Percentiles rank a stretch among this genome's conserved stretches.
phyloP scores from a whole-genome alignment of 2,329 filamentous ascomycete species.

The Cladosporium sp. region DNA sequence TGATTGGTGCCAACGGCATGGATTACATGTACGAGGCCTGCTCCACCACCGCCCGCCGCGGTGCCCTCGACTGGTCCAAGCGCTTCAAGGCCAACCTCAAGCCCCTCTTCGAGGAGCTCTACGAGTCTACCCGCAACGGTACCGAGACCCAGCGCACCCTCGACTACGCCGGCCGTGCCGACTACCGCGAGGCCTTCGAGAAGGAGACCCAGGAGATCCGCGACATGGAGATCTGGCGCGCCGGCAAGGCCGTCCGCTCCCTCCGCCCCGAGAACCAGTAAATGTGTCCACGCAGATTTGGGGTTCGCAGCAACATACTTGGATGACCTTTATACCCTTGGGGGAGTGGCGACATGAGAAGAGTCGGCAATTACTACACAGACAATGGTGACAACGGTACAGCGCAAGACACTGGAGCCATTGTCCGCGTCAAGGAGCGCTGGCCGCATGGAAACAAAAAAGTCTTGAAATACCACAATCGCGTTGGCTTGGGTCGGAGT shows the following conservation, averaged over 20 bases:
- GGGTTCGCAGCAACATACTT: not conserved
- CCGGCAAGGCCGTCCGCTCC: slow-evolving; percentile 87
- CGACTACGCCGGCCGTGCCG: slow-evolving; percentile 91
- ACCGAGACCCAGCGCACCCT: slow-evolving; percentile 93
- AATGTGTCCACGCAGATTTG: slow-evolving; percentile 3
- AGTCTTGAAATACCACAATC: slow-evolving; percentile 11
- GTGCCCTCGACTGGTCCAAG: slow-evolving; percentile 97
- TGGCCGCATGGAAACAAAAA: slow-evolving; percentile 8
- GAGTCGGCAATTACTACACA: not conserved
- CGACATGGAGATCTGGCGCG: slow-evolving; percentile 96
- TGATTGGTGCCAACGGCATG: slow-evolving; percentile 97
- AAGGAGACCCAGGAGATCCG: slow-evolving; percentile 98
- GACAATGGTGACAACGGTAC: slow-evolving; percentile 11
- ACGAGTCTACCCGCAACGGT: slow-evolving; percentile 86
- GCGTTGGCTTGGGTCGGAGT: not conserved
- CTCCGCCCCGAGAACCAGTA: slow-evolving; percentile 36
- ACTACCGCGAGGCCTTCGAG: slow-evolving; percentile 98
- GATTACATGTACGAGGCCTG: slow-evolving; percentile 99
- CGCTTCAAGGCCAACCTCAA: slow-evolving; percentile 97
- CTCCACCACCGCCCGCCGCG: slow-evolving; percentile 96
- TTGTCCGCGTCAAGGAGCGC: slow-evolving; percentile 11
- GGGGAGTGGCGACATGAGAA: not conserved
- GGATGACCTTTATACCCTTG: not conserved
- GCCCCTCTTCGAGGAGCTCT: slow-evolving; percentile 97
- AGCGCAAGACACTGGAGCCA: slow-evolving; percentile 7